Evolutionary conservation across 176 grass and related monocot genomes (phyloP), one percentile per base, ranked within the genome.

Genomic region (Zea luxurians): DNA sequence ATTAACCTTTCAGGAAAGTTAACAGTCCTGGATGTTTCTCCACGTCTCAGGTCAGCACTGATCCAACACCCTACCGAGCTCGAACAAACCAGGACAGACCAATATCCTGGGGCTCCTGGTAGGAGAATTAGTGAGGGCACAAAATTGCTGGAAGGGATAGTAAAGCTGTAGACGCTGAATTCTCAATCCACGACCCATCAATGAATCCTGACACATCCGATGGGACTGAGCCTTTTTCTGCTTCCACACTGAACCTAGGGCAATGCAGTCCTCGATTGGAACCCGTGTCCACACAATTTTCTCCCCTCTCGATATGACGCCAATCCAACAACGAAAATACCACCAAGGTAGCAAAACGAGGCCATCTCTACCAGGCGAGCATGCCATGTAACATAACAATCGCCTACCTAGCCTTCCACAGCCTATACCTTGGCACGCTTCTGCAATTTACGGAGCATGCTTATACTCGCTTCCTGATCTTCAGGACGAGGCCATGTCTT

Each of bases 351-450:
- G 55, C 49, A 71, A 73, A 34, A 48, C 8, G 66, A 20, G 57
- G 49, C 18, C 18, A 27, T 49, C 49, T 77, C 48, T 15, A 68
- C 10, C 18, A 63, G 45, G 16, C 10, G 21, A 52, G 71, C 70
- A 52, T 62, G 68, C 18, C 21, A 73, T 76, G 77, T 17, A 37
- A 75, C 21, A n/a, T 17, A 37, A 75, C 21, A n/a, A 71, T 72
- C 38, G 70, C 34, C 82, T 82, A 85, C 34, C 82, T 82, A 85
- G 48, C 44, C 64, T 82, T 72, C 43, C 8, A 61, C 62, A 69
- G 69, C 79, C 46, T 77, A 76, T 48, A 79, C 37, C 91, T 54
- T 92, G 61, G 85, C 83, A 72, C 78, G 87, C 83, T 89, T 77
- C 85, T 92, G 89, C 11, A 83, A 35, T 75, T 88, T 66, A 80